Percentiles rank a stretch among this genome's conserved stretches.
Evolutionary conservation across 2,329 filamentous ascomycete species (phyloP).

Genomic region (Fusarium pilosicola): DNA sequence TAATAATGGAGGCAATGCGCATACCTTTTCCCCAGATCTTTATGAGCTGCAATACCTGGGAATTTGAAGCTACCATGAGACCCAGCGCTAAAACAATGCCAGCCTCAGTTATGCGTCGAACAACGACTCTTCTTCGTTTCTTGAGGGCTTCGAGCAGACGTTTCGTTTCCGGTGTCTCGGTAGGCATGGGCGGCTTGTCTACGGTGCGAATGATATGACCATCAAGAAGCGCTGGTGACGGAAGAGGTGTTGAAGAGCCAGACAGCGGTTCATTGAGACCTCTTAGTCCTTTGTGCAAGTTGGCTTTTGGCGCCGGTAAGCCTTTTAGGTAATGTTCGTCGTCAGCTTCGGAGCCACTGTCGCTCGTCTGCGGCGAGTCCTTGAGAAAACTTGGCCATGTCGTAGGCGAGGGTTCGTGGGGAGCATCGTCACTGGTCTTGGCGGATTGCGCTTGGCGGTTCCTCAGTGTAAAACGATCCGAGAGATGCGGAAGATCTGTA

Average conservation of each 20-base stretch:
- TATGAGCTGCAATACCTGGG: slow-evolving; percentile 57
- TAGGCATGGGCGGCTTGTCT: slow-evolving; percentile 29
- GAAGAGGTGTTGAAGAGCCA: slow-evolving; percentile 64
- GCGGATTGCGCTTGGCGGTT: slow-evolving; percentile 30
- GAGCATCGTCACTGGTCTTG: slow-evolving; percentile 32
- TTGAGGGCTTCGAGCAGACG: slow-evolving; percentile 46
- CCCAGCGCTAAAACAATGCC: slow-evolving; percentile 62
- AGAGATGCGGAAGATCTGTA: slow-evolving; percentile 64
- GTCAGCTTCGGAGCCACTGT: slow-evolving; percentile 94
- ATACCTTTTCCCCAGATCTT: slow-evolving; percentile 62
- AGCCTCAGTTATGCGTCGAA: slow-evolving; percentile 64
- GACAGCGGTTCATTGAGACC: slow-evolving; percentile 66
- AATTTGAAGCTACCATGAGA: slow-evolving; percentile 59
- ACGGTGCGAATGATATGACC: slow-evolving; percentile 49
- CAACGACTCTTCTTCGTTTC: slow-evolving; percentile 61
- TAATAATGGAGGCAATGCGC: slow-evolving; percentile 1
- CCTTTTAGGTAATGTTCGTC: slow-evolving; percentile 91
- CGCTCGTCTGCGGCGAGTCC: slow-evolving; percentile 74
- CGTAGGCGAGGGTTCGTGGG: slow-evolving; percentile 39
- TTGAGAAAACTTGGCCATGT: slow-evolving; percentile 52
- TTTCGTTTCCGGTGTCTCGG: slow-evolving; percentile 30
- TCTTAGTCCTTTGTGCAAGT: slow-evolving; percentile 81
- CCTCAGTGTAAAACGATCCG: slow-evolving; percentile 51
- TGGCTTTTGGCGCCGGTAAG: slow-evolving; percentile 79
- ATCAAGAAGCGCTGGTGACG: slow-evolving; percentile 59